Evolutionary conservation across 768 basidiomycete genomes (phyloP).

Genomic region (Auricularia heimuer): DNA sequence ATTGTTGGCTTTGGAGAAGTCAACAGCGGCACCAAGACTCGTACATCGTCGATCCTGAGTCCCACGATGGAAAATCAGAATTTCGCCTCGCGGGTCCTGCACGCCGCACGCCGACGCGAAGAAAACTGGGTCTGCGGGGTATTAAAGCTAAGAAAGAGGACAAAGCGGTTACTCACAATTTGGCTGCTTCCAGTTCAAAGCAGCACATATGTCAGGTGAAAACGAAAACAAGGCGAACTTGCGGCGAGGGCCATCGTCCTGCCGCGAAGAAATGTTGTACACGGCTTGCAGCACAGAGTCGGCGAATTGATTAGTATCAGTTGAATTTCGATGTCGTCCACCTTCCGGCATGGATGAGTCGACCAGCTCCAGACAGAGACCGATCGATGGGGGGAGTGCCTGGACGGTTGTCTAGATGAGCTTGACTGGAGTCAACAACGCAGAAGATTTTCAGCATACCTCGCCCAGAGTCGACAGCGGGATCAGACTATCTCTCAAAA

Average conservation of each 20-base stretch:
- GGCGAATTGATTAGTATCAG: slow-evolving; percentile 66
- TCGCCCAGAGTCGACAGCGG: slow-evolving; percentile 71
- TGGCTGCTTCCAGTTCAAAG: slow-evolving; percentile 98
- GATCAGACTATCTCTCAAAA: slow-evolving; percentile 35
- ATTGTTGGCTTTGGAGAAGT: slow-evolving; percentile 89
- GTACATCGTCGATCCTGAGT: slow-evolving; percentile 33
- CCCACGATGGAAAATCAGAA: slow-evolving; percentile 14
- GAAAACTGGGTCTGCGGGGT: slow-evolving; percentile 77
- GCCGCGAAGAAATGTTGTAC: slow-evolving; percentile 39
- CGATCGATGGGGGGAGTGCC: slow-evolving; percentile 52
- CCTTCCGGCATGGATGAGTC: slow-evolving; percentile 49
- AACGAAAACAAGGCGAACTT: slow-evolving; percentile 90
- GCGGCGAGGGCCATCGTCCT: slow-evolving; percentile 45
- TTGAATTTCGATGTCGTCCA: slow-evolving; percentile 30
- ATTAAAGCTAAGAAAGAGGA: slow-evolving; percentile 1
- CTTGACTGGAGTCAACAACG: background rate
- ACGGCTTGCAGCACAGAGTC: slow-evolving; percentile 79
- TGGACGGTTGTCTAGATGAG: slow-evolving; percentile 16
- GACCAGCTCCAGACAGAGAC: slow-evolving; percentile 76
- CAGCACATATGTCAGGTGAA: slow-evolving; percentile 79
- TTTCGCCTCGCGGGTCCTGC: slow-evolving; percentile 19
- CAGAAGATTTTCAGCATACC: slow-evolving; percentile 14
- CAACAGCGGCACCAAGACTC: slow-evolving; percentile 84
- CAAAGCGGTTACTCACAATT: slow-evolving; percentile 58
- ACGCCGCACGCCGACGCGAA: slow-evolving; percentile 84